phyloP scores from a whole-genome alignment of 805 yeast species.

The Sugiyamaella boreocaroliniensis region DNA sequence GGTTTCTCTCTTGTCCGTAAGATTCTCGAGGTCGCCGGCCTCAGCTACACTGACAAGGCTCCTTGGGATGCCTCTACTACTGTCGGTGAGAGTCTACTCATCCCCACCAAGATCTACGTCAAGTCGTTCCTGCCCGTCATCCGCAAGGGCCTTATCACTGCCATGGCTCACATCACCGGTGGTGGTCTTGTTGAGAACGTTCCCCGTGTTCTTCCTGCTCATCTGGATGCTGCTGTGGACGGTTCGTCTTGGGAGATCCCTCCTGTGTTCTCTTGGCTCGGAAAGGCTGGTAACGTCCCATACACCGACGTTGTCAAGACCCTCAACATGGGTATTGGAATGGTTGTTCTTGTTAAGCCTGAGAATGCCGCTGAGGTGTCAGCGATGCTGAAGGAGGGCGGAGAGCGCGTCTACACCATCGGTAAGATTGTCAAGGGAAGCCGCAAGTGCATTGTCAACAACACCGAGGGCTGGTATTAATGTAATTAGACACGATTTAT shows the following conservation, averaged over 20 bases:
- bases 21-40: slow-evolving; percentile 72
- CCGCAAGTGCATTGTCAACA: slow-evolving; percentile 32
- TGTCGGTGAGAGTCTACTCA: slow-evolving; percentile 77
- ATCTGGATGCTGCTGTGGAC: slow-evolving; percentile 75
- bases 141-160: slow-evolving; percentile 61
- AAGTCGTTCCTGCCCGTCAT: slow-evolving; percentile 77
- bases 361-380: slow-evolving; percentile 56
- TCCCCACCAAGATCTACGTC: slow-evolving; percentile 92
- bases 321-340: slow-evolving; percentile 92
- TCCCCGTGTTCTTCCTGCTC: slow-evolving; percentile 85
- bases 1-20: slow-evolving; percentile 94
- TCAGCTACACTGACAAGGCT: slow-evolving; percentile 63
- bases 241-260: slow-evolving; percentile 78
- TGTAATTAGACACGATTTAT: background rate
- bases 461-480: slow-evolving; percentile 32
- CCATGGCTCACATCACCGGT: slow-evolving; percentile 96
- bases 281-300: slow-evolving; percentile 86
- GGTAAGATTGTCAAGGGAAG: slow-evolving; percentile 49
- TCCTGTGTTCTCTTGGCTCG: slow-evolving; percentile 89
- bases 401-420: slow-evolving; percentile 68
- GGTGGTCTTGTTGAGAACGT: slow-evolving; percentile 96
- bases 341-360: slow-evolving; percentile 77
- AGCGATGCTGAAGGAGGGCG: slow-evolving; percentile 49
- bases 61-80: slow-evolving; percentile 74
- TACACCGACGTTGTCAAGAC: slow-evolving; percentile 78